Evolutionary conservation across 2,329 filamentous ascomycete genomes (phyloP).

Genomic region (Arthrobotrys sphaeroides): DNA sequence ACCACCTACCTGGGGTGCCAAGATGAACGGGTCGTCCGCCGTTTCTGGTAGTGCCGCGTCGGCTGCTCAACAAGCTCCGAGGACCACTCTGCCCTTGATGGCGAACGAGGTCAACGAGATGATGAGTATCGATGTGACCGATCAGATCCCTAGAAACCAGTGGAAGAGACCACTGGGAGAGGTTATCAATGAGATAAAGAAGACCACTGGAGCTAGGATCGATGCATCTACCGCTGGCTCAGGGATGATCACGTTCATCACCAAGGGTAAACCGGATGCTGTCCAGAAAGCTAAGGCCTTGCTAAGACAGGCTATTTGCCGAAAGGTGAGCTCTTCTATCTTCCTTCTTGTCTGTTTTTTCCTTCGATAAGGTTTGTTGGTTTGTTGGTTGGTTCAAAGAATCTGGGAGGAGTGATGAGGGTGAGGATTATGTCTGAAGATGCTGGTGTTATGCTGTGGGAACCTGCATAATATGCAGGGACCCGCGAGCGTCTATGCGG

Average conservation of each 20-base stretch:
- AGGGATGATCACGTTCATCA: conserved; percentile 81
- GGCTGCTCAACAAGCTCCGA: conserved; percentile 67
- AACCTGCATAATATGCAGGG: conserved; percentile 19
- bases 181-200: conserved; percentile 89
- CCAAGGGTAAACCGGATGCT: conserved; percentile 73
- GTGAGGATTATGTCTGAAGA: conserved; percentile 45
- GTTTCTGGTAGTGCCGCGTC: conserved; percentile 66
- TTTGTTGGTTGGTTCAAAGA: conserved; percentile 45
- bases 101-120: conserved; percentile 64
- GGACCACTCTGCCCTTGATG: conserved; percentile 59
- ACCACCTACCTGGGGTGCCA: conserved; percentile 79
- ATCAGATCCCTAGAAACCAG: conserved; percentile 78
- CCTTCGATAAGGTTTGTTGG: conserved; percentile 26
- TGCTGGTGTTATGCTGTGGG: conserved; percentile 41
- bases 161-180: conserved; percentile 86
- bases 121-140: conserved; percentile 77
- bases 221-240: conserved; percentile 75
- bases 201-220: conserved; percentile 85
- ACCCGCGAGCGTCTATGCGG: conserved; percentile 30
- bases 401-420: not conserved
- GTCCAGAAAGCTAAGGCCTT: conserved; percentile 90
- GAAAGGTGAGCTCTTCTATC: conserved; percentile 70
- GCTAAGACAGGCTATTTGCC: conserved; percentile 84
- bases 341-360: not conserved
- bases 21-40: conserved; percentile 67